Conservation (phyloP, 1,139 yeast genomes). For the Scheffersomyces quercinus region DNA sequence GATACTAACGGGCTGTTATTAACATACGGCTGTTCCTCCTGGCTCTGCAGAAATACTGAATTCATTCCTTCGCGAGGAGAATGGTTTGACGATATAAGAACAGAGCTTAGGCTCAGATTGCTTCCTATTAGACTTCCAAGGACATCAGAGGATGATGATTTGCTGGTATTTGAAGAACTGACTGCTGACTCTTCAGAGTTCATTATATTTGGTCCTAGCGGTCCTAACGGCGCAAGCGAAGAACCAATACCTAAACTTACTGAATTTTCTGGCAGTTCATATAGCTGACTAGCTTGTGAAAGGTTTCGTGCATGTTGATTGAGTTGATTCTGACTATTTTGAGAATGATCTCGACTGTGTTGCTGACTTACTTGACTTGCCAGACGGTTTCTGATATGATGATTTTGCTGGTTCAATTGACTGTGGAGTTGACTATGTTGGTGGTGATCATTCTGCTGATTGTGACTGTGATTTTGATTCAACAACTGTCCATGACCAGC, state of each 20-base stretch:
- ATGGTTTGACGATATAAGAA: not conserved
- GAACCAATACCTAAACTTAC: too few species aligned
- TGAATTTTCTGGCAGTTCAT: too few species aligned
- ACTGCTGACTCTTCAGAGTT: not conserved
- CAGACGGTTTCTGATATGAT: too few species aligned
- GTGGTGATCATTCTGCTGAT: not conserved
- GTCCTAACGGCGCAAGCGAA: too few species aligned
- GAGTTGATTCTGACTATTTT: too few species aligned
- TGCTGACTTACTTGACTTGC: too few species aligned
- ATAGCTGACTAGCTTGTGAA: too few species aligned
- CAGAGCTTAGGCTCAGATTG: not conserved
- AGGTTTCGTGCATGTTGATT: too few species aligned
- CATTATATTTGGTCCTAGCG: not conserved
- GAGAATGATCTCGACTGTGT: too few species aligned
- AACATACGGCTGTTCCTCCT: not conserved
- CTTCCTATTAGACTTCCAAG: not conserved
- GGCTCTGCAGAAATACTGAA: not conserved
- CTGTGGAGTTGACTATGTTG: not conserved
- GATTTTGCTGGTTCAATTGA: not conserved
- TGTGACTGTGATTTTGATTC: too few species aligned
- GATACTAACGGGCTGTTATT: not conserved
- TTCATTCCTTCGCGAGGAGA: not conserved
- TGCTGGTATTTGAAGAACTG: not conserved
- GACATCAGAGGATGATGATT: slow-evolving; percentile 1
- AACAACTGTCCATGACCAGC: too few species aligned